Evolutionary conservation across 2,329 filamentous ascomycete genomes (phyloP).

Genomic region (Penicillium sp.): DNA sequence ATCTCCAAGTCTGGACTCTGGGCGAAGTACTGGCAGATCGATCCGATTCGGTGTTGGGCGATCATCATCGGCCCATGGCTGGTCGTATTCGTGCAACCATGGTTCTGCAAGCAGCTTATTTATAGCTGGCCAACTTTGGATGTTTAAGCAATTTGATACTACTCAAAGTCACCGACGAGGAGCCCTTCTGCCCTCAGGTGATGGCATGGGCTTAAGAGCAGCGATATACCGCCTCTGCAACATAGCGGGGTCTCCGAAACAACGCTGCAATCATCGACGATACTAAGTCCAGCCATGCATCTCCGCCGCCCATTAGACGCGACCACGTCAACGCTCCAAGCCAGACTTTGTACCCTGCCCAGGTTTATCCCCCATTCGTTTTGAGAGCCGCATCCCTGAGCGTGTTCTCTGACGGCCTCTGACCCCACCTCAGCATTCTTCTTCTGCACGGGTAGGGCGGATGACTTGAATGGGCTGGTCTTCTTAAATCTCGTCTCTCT

Average conservation of each 20-base stretch:
- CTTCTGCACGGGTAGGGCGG: constrained; percentile 16
- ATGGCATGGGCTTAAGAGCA: background rate
- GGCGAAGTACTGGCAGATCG: background rate
- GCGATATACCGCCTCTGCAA: background rate
- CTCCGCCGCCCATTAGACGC: constrained; percentile 29
- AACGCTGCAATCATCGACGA: background rate
- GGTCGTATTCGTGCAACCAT: constrained; percentile 1
- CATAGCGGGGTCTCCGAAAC: constrained; percentile 19
- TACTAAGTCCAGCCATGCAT: constrained; percentile 20
- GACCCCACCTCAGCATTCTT: constrained; percentile 24
- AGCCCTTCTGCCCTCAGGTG: constrained; percentile 6
- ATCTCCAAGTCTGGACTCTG: background rate
- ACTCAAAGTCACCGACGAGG: background rate
- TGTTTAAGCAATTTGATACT: background rate
- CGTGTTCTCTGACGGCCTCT: constrained; percentile 3
- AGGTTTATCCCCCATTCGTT: constrained; percentile 12
- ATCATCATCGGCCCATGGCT: too few species aligned
- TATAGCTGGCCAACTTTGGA: background rate
- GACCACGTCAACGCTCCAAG: constrained; percentile 36
- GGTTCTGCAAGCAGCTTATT: background rate
- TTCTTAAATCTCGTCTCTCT: constrained; percentile 5
- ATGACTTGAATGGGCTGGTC: constrained; percentile 14
- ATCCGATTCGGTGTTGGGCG: background rate
- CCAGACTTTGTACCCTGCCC: constrained; percentile 21
- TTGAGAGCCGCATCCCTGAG: constrained; percentile 25